These are phyloP conservation scores for Aspergillus sp. DNA, from an alignment of 2,329 filamentous ascomycete species.

Conservation along the genomic window DNA sequence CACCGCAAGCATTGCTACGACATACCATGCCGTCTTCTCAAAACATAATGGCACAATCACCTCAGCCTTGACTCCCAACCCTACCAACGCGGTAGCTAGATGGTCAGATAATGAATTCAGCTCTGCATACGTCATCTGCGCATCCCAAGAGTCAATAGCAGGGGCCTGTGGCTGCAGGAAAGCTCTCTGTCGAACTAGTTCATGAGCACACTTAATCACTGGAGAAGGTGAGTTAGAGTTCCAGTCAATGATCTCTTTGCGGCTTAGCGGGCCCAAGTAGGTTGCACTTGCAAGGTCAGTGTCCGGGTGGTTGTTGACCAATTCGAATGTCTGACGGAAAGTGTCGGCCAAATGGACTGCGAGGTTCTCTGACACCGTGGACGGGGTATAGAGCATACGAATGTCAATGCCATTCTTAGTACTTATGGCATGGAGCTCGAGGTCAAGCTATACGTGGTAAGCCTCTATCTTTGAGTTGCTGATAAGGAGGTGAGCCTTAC, in stretches of 20 bases:
- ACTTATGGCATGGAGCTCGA: neutral
- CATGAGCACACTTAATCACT: constrained; percentile 2
- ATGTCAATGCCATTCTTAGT: neutral
- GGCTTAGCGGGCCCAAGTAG: neutral
- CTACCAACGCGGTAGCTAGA: constrained; percentile 29
- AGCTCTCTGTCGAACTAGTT: neutral
- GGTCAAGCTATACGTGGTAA: neutral
- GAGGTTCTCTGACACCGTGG: neutral
- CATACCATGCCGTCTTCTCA: constrained; percentile 28
- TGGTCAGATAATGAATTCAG: constrained; percentile 32
- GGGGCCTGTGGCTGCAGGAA: constrained; percentile 4
- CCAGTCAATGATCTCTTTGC: neutral
- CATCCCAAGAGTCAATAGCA: constrained; percentile 29
- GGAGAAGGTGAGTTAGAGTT: neutral
- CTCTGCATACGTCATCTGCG: constrained; percentile 26
- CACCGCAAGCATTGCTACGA: constrained; percentile 28
- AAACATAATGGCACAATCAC: constrained; percentile 29
- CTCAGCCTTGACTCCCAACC: constrained; percentile 31
- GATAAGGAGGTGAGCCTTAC: neutral
- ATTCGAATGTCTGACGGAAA: neutral
- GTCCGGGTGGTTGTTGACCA: neutral
- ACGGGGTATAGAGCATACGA: neutral
- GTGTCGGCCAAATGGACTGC: neutral
- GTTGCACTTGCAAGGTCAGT: neutral
- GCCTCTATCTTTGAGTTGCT: neutral